Percentiles rank a stretch among this genome's conserved stretches.
Conservation (phyloP, 345 rosid species). For the Pistacia vera region DNA sequence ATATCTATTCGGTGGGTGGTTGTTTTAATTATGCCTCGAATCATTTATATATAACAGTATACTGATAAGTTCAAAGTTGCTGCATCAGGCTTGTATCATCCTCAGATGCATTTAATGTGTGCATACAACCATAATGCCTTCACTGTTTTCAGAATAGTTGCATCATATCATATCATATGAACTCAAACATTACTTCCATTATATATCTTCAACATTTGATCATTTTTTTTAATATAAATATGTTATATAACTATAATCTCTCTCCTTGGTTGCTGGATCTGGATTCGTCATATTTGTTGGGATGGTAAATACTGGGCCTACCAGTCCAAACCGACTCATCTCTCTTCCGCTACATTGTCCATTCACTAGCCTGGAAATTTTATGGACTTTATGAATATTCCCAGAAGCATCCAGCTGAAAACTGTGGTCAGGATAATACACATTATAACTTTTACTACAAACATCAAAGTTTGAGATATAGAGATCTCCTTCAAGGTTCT, state of each 20-base stretch:
- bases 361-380: background rate
- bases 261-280: constrained; percentile 4
- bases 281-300: constrained; percentile 20
- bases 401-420: background rate
- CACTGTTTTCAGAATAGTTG: too few species aligned
- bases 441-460: background rate
- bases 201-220: too few species aligned
- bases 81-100: background rate
- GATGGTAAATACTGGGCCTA: constrained; percentile 15
- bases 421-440: too few species aligned
- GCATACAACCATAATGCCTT: background rate
- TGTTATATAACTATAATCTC: too few species aligned
- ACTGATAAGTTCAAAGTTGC: too few species aligned
- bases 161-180: too few species aligned
- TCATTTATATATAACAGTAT: constrained; percentile 5
- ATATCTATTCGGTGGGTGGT: constrained; percentile 19
- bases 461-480: background rate
- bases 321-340: background rate
- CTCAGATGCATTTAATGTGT: constrained; percentile 8
- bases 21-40: constrained; percentile 16
- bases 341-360: background rate
- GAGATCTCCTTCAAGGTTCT: background rate
- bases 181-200: too few species aligned
- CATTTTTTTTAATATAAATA: too few species aligned
- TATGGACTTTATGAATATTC: background rate